Conservation (phyloP, 139 green algal genomes). For the Chlorella vulgaris region DNA sequence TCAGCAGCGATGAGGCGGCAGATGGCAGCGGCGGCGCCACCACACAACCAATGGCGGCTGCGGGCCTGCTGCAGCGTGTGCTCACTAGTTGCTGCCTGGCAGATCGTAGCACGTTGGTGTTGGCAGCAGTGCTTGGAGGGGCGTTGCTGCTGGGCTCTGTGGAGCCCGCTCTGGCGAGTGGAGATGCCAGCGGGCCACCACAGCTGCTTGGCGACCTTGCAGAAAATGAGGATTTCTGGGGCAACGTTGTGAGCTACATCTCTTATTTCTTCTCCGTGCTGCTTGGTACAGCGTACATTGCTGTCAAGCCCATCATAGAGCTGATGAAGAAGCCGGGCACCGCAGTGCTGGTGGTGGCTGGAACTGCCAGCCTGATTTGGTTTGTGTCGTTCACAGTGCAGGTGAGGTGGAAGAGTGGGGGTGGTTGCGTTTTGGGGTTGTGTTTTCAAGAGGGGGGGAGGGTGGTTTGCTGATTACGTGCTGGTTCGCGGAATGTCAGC, state of each 20-base stretch:
- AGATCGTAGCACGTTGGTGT: constrained; percentile 21
- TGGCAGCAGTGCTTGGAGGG: constrained; percentile 13
- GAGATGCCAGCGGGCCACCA: background rate
- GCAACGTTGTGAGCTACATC: constrained; percentile 81
- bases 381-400: constrained; percentile 61
- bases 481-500: too few species aligned
- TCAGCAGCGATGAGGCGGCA: background rate
- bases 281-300: constrained; percentile 86
- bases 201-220: constrained; percentile 47
- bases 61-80: constrained; percentile 22
- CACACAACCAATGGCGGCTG: background rate
- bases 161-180: constrained; percentile 22
- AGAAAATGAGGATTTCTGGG: constrained; percentile 77
- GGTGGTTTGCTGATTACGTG: too few species aligned
- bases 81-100: background rate
- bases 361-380: constrained; percentile 42
- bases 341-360: constrained; percentile 60
- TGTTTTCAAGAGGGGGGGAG: too few species aligned
- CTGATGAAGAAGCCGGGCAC: constrained; percentile 77
- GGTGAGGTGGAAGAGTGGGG: background rate
- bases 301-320: constrained; percentile 70
- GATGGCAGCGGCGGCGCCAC: background rate
- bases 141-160: constrained; percentile 17
- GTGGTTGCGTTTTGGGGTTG: too few species aligned
- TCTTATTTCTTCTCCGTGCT: constrained; percentile 91